These are phyloP conservation scores for Eucalyptus grandis DNA, from an alignment of 345 rosid genomes.

Conservation along the genomic window DNA sequence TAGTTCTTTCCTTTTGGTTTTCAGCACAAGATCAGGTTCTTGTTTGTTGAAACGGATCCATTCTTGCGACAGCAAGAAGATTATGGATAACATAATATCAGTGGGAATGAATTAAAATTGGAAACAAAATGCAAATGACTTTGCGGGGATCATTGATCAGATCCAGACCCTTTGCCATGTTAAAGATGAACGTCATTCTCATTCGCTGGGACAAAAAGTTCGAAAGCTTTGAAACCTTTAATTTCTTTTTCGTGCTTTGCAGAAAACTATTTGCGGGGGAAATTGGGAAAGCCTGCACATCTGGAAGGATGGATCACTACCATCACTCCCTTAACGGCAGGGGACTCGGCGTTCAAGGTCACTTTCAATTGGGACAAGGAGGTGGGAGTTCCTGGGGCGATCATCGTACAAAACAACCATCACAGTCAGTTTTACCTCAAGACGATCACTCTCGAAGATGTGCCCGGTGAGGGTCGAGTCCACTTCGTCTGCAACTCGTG, in stretches of 20 bases:
- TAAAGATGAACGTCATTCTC: neutral
- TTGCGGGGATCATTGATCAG: neutral
- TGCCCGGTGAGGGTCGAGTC: constrained; percentile 23
- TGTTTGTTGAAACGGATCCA: neutral
- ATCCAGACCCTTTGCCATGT: neutral
- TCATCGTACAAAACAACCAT: constrained; percentile 21
- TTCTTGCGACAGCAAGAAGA: neutral
- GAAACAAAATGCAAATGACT: neutral
- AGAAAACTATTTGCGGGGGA: constrained; percentile 19
- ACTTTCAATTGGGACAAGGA: constrained; percentile 23
- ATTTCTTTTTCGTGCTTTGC: neutral
- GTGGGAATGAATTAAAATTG: neutral
- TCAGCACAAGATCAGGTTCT: neutral
- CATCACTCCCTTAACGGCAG: constrained; percentile 1
- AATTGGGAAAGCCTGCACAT: constrained; percentile 13
- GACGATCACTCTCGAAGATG: constrained; percentile 23
- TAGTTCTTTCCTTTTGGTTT: neutral
- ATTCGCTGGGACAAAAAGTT: neutral
- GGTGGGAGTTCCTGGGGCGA: constrained; percentile 24
- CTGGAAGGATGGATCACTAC: constrained; percentile 17
- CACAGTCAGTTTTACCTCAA: constrained; percentile 27
- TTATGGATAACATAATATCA: neutral
- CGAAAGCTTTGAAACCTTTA: neutral
- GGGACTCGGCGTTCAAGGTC: constrained; percentile 16
- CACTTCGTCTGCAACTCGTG: constrained; percentile 44